Conservation (phyloP, 2,329 filamentous ascomycete genomes). For the Xylaria sp. region DNA sequence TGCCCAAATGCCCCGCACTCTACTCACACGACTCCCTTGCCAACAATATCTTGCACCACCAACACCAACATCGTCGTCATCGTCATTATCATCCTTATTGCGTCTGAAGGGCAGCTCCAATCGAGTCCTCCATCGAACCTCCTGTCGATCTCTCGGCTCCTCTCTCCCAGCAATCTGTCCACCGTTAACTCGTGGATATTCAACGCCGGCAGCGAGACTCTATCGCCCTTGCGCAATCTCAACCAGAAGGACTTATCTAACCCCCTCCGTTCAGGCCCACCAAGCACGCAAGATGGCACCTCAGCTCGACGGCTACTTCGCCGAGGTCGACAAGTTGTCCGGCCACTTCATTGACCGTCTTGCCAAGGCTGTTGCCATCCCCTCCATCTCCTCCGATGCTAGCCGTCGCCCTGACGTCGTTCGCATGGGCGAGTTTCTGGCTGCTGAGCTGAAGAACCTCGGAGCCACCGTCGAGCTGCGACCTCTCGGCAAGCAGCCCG, state of each 20-base stretch:
- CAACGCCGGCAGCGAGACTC: not conserved
- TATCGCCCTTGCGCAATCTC: slow-evolving; percentile 34
- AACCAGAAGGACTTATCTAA: slow-evolving; percentile 58
- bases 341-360: slow-evolving; percentile 89
- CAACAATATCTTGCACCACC: slow-evolving; percentile 26
- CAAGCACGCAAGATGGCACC: slow-evolving; percentile 85
- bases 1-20: slow-evolving; percentile 42
- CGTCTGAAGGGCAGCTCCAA: slow-evolving; percentile 10
- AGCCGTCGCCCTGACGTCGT: slow-evolving; percentile 90
- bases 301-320: slow-evolving; percentile 90
- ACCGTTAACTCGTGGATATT: slow-evolving; percentile 2
- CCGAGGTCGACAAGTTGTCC: slow-evolving; percentile 84
- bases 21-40: slow-evolving; percentile 36
- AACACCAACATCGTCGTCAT: slow-evolving; percentile 14
- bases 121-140: not conserved
- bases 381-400: slow-evolving; percentile 91
- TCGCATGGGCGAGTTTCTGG: slow-evolving; percentile 94
- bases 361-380: slow-evolving; percentile 92
- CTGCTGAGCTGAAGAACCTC: slow-evolving; percentile 80
- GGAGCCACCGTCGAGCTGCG: slow-evolving; percentile 90
- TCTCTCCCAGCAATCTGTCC: not conserved
- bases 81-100: too few species aligned
- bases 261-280: slow-evolving; percentile 63
- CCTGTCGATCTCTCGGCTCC: not conserved
- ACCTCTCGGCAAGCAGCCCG: slow-evolving; percentile 88